These are phyloP conservation scores for Rhynchosporium agropyri DNA, from an alignment of 2,329 filamentous ascomycete species.

Conservation along the genomic window DNA sequence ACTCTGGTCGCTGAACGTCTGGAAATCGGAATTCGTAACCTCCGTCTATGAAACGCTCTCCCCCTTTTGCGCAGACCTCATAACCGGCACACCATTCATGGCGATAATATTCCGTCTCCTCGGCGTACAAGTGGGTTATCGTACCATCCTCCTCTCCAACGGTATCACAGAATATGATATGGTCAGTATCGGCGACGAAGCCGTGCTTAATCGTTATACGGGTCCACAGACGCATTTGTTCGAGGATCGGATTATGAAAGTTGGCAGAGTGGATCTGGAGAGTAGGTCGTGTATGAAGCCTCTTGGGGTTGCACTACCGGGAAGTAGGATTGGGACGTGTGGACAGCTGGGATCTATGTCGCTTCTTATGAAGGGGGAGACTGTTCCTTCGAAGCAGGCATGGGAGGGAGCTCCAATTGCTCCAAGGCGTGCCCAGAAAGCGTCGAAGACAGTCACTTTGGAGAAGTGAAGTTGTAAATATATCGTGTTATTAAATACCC, in stretches of 20 bases:
- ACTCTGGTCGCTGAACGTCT: conserved; percentile 14
- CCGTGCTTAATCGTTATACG: conserved; percentile 3
- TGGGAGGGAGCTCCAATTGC: conserved; percentile 20
- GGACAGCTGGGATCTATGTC: conserved; percentile 15
- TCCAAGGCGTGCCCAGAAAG: conserved; percentile 5
- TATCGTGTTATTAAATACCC: too few relatives aligned
- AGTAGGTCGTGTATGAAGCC: conserved; percentile 1
- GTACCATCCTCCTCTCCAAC: conserved; percentile 15
- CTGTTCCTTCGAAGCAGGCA: conserved; percentile 13
- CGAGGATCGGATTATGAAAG: conserved; percentile 19
- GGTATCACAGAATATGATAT: conserved; percentile 19
- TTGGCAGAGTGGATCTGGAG: conserved; percentile 14
- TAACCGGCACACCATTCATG: conserved; percentile 1
- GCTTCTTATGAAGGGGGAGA: conserved; percentile 18
- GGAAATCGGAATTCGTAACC: conserved; percentile 18
- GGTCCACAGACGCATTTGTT: conserved; percentile 17
- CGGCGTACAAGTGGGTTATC: conserved; percentile 11
- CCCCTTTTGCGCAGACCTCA: conserved; percentile 5
- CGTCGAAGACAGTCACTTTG: too few relatives aligned
- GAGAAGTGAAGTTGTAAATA: too few relatives aligned
- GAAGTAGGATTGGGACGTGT: background rate
- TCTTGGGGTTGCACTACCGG: background rate
- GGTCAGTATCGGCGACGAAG: conserved; percentile 18
- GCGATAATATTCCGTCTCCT: background rate
- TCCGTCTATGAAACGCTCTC: conserved; percentile 12